Base-by-base conservation (phyloP, 1,284 basidiomycete genomes). In the Sanguinoderma infundibulare region DNA sequence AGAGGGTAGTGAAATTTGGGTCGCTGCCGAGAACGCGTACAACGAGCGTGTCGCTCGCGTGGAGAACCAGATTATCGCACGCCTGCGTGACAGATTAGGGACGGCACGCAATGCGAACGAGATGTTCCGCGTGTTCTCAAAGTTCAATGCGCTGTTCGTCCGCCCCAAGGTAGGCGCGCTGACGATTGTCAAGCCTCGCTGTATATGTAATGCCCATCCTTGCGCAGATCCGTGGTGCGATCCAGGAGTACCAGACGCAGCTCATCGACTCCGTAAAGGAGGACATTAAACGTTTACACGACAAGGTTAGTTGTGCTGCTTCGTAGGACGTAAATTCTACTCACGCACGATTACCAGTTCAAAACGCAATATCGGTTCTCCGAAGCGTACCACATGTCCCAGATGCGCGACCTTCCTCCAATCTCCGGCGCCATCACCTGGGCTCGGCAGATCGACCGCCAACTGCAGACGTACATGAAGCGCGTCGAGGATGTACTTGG, bases 1-100 rank as follows among this genome's bases (percentile, higher is more conserved):
- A 92, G 95, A 98, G 81, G 97, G 98, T 2, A 95, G 94, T n/a
- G 95, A 98, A 74, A 98, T 98, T 60, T 98, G 97, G 96, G 91
- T 96, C 20, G 88, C 95, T 0, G 97, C 96, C 3, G 98, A 99
- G 78, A 94, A 92, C 61, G 94, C 95, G 20, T 99, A 99, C 80
- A 98, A 98, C 70, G 97, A 98, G 75, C 91, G 96, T 15, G 96
- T 99, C 7, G 92, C 97, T 0, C 85, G 96, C 10, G 98, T 99
- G 38, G 98, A 99, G 79, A 98, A 98, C 78, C 96, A 97, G 74
- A 98, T 99, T 74, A 99, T 99, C 74, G 94, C 96, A 6, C 84
- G 94, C 26, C 78, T 99, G 55, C 85, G 96, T 36, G 96, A 98
- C 75, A 83, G 95, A 61, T 84, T 99, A 22, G 98, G 94, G n/a